phyloP scores from a whole-genome alignment of 2,329 filamentous ascomycete genomes.

The Phaeoacremonium minimum region DNA sequence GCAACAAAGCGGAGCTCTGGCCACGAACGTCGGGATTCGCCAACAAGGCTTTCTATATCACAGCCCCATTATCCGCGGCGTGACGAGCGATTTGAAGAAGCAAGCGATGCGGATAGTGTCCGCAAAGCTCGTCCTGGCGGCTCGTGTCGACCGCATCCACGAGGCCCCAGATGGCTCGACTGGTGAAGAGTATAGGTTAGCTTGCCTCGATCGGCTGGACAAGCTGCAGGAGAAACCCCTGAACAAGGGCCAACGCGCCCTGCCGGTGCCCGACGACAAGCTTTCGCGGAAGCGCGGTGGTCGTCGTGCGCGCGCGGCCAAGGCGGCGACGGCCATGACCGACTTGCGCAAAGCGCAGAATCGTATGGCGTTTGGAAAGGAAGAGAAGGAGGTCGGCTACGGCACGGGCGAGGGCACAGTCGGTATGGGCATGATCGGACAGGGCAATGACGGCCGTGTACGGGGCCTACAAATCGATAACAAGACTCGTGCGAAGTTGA shows the following conservation, averaged over 20 bases:
- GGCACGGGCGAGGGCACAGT: conserved; percentile 79
- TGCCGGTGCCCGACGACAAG: conserved; percentile 93
- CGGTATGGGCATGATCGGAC: conserved; percentile 93
- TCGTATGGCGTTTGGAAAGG: conserved; percentile 90
- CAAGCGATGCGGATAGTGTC: conserved; percentile 95
- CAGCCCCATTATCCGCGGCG: conserved; percentile 80
- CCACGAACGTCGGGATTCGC: conserved; percentile 85
- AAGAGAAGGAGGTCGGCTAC: conserved; percentile 91
- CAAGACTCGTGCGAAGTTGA: conserved; percentile 86
- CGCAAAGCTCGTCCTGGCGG: conserved; percentile 89
- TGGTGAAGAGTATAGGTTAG: conserved; percentile 75
- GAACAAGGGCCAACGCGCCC: conserved; percentile 80
- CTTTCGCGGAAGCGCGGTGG: conserved; percentile 90
- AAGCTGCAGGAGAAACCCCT: conserved; percentile 89
- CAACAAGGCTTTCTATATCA: conserved; percentile 94
- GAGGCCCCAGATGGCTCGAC: conserved; percentile 75
- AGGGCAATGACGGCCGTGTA: conserved; percentile 82
- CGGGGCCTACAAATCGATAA: conserved; percentile 87
- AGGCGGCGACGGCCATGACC: conserved; percentile 96
- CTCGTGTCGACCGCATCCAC: conserved; percentile 83
- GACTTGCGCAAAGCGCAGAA: conserved; percentile 95
- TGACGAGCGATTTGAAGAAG: conserved; percentile 81
- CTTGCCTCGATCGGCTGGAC: conserved; percentile 81
- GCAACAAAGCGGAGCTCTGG: conserved; percentile 71
- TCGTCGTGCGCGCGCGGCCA: conserved; percentile 83